Evolutionary conservation across 352 stramenopile genomes (phyloP), one percentile per base, ranked within the genome.

Genomic region (Pythium scleroteichum): DNA sequence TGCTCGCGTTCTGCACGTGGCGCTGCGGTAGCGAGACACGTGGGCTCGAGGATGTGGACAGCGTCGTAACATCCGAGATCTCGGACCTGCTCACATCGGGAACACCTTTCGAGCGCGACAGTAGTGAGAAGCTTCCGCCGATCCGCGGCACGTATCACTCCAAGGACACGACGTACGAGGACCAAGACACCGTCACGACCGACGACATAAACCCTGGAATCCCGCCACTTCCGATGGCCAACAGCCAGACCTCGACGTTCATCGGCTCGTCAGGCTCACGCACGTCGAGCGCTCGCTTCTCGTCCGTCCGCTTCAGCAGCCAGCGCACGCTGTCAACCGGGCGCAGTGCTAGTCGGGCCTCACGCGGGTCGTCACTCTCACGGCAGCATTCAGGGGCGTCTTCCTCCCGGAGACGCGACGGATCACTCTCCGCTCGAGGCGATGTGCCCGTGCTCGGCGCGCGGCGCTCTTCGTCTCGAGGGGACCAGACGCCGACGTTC

Each of bases 291-390:
- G 46, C 20, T 12, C 62, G 54, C 13, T 38, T 45, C 47, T 69
- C 62, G 41, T 62, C 61, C 29, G 62, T 69, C 27, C 62, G 62
- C 1, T 64, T 69, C 41, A 69, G 62, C 48, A 52, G 50, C 39
- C 59, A 60, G 24, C 42, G 45, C 17, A 48, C 51, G n/a, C 45
- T 55, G 24, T 65, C 58, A 3, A 57, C 42, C n/a, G 23, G 35
- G 27, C 22, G 40, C 22, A 44, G 45, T 17, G 41, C 40, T 2
- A 48, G 41, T 39, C 44, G 44, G 32, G 8, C 22, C 32, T 27
- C 44, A 1, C 46, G 59, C 9, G 29, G 45, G 4, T 68, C 60
- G 35, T 68, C 60, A 39, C 42, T 61, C 16, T 35, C 49, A 9
- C 35, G 49, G 1, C 49, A 64, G 57, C 49, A 64, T 35, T 29